A percentile compares a stretch with the other conserved stretches of the same genome.
These are phyloP conservation scores for Cylindrodendrum hubeiense DNA, from an alignment of 2,329 filamentous ascomycete genomes.

Conservation along the genomic window DNA sequence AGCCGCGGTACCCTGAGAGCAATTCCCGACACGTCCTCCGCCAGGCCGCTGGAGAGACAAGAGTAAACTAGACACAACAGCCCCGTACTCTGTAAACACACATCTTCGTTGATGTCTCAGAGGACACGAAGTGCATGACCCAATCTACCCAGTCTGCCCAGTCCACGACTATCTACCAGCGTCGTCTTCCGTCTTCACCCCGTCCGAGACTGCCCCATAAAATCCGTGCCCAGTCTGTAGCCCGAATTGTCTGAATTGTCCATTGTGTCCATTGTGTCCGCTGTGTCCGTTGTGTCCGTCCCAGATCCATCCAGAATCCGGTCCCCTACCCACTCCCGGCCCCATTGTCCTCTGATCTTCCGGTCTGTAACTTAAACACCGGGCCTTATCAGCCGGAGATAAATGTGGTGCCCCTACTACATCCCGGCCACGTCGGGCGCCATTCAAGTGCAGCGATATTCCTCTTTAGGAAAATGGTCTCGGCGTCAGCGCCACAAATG, in stretches of 20 bases:
- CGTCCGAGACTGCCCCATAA: no score
- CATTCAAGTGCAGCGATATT: slow-evolving; percentile 4
- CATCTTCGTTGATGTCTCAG: no score
- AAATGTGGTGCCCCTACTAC: not conserved
- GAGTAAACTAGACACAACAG: no score
- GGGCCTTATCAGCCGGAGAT: slow-evolving; percentile 12
- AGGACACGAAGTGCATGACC: no score
- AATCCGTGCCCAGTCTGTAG: no score
- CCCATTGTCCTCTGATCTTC: not conserved
- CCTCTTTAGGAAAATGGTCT: slow-evolving; percentile 38
- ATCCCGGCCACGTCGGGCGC: not conserved
- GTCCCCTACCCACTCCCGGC: slow-evolving; percentile 2
- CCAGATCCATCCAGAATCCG: not conserved
- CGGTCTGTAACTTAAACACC: slow-evolving; percentile 3
- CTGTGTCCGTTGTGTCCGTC: not conserved
- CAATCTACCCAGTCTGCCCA: no score
- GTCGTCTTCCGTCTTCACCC: no score
- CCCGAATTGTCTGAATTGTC: no score
- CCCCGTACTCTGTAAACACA: no score
- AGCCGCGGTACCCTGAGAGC: not conserved
- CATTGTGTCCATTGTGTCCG: no score
- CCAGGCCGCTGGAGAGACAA: no score
- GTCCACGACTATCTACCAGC: no score
- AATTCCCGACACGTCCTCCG: not conserved
- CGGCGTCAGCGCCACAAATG: not conserved